Evolutionary conservation across 2,329 filamentous ascomycete genomes (phyloP).

Genomic region (Trichoderma afroharzianum): DNA sequence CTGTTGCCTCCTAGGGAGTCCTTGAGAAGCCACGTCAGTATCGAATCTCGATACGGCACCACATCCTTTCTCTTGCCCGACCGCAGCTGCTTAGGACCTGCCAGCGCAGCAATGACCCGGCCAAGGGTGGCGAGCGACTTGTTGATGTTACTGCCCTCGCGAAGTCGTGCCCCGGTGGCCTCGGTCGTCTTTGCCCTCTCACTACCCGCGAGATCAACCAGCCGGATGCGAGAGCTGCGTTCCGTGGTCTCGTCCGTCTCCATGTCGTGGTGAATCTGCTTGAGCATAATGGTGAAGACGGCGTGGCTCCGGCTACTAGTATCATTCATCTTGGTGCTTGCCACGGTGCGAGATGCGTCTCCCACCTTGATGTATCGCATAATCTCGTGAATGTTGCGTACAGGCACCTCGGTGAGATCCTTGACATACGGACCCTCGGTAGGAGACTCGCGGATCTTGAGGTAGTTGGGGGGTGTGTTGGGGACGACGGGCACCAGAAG

Average conservation of each 20-base stretch:
- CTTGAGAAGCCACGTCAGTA: constrained; percentile 81
- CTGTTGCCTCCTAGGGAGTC: constrained; percentile 94
- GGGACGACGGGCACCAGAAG: constrained; percentile 70
- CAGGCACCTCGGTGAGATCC: constrained; percentile 88
- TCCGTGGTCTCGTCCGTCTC: constrained; percentile 98
- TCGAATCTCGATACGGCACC: constrained; percentile 89
- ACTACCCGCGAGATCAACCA: constrained; percentile 92
- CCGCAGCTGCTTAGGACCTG: constrained; percentile 59
- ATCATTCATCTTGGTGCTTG: constrained; percentile 99
- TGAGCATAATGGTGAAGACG: constrained; percentile 96
- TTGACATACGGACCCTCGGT: constrained; percentile 96
- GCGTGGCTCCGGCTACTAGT: constrained; percentile 94
- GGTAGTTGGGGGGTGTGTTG: constrained; percentile 78
- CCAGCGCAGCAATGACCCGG: constrained; percentile 89
- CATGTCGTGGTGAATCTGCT: constrained; percentile 97
- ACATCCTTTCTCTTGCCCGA: constrained; percentile 59
- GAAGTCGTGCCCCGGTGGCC: constrained; percentile 83
- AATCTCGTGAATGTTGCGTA: constrained; percentile 82
- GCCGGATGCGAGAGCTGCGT: constrained; percentile 83
- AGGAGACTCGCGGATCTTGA: constrained; percentile 95
- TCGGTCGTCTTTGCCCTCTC: constrained; percentile 95
- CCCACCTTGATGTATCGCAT: constrained; percentile 87
- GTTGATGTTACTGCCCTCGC: constrained; percentile 98
- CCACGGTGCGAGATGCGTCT: constrained; percentile 81
- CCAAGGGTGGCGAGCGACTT: constrained; percentile 95